These are phyloP conservation scores for Digitaria exilis DNA, from an alignment of 202 grass and related monocot species.

Conservation along the genomic window DNA sequence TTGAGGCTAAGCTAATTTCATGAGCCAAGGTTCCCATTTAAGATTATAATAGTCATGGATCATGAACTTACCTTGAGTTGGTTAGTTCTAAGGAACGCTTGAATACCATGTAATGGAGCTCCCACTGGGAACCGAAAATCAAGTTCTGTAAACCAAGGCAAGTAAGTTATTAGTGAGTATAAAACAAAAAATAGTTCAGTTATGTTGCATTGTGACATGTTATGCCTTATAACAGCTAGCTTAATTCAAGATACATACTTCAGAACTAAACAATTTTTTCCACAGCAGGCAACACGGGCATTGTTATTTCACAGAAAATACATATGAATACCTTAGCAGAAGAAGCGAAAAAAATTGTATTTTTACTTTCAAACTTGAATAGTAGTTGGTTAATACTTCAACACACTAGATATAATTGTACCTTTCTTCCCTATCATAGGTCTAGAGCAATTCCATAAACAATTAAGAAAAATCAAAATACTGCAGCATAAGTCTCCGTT, in stretches of 20 bases:
- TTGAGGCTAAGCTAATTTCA: slow-evolving; percentile 20
- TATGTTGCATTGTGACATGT: not conserved
- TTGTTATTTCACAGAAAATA: not conserved
- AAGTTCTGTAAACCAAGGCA: slow-evolving; percentile 64
- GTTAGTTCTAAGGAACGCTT: slow-evolving; percentile 87
- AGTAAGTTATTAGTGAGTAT: slow-evolving; percentile 15
- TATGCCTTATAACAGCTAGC: not conserved
- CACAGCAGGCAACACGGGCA: not conserved
- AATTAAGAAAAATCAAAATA: slow-evolving; percentile 5
- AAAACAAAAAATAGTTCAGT: not conserved
- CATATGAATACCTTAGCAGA: not conserved
- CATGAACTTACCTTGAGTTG: slow-evolving; percentile 76
- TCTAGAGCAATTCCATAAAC: slow-evolving; percentile 6
- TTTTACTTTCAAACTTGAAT: not conserved
- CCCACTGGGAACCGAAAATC: slow-evolving; percentile 95
- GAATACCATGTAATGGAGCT: slow-evolving; percentile 95
- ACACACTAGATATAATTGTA: not conserved
- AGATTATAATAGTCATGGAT: slow-evolving; percentile 7
- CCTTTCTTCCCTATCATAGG: not conserved
- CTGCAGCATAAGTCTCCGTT: not conserved
- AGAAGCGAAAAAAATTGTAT: not conserved
- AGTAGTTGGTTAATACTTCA: slow-evolving; percentile 3
- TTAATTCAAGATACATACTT: not conserved
- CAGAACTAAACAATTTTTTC: not conserved
- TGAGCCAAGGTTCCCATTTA: not conserved